Conservation (phyloP, 768 basidiomycete species). For the Termitomyces sp. region DNA sequence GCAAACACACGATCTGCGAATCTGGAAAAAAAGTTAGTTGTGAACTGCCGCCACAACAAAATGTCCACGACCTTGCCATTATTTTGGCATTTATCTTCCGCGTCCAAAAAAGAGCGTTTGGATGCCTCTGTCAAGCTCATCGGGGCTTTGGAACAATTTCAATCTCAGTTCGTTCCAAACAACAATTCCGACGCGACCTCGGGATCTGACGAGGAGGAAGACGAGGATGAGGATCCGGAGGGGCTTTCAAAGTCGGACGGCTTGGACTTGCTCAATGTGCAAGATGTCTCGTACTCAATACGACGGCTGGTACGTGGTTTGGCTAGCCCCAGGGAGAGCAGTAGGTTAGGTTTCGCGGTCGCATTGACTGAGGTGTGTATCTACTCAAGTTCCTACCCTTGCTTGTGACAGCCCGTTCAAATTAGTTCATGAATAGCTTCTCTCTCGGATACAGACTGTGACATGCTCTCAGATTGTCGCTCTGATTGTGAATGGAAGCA, state of each 20-base stretch:
- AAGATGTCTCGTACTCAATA: constrained; percentile 92
- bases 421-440: constrained; percentile 44
- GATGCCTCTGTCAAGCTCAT: constrained; percentile 86
- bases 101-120: constrained; percentile 73
- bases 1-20: constrained; percentile 12
- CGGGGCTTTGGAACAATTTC: constrained; percentile 80
- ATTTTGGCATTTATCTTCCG: constrained; percentile 91
- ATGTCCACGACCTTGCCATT: constrained; percentile 90
- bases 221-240: constrained; percentile 41
- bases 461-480: constrained; percentile 73
- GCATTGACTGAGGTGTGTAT: constrained; percentile 85
- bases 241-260: constrained; percentile 38
- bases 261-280: constrained; percentile 71
- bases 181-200: constrained; percentile 22
- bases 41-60: constrained; percentile 11
- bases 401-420: not conserved
- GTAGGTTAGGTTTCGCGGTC: constrained; percentile 92
- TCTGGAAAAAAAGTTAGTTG: constrained; percentile 14
- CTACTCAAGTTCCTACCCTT: not conserved
- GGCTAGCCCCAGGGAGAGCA: constrained; percentile 90
- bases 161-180: constrained; percentile 57
- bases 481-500: constrained; percentile 71
- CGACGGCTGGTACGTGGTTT: constrained; percentile 83
- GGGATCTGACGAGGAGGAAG: constrained; percentile 43
- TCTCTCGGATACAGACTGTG: constrained; percentile 75